Evolutionary conservation across 2,329 filamentous ascomycete species (phyloP).

Genomic region (Paecilomyces sp.): DNA sequence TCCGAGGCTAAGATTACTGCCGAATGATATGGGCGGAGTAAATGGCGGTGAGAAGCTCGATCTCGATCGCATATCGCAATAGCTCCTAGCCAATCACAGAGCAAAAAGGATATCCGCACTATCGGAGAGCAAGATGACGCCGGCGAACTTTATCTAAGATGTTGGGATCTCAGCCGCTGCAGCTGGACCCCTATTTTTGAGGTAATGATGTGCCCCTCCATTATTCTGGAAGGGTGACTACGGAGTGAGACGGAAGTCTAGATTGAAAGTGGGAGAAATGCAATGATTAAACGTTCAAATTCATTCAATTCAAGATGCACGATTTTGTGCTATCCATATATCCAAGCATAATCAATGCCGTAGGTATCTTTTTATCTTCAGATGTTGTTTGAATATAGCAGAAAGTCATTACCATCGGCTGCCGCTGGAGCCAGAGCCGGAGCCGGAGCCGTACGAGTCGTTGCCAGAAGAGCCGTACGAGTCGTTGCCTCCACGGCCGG

Average conservation of each 20-base stretch:
- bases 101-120: not conserved
- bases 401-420: not conserved
- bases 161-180: not conserved
- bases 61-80: not conserved
- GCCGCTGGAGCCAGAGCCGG: constrained; percentile 1
- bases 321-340: not conserved
- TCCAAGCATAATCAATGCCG: not conserved
- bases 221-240: not conserved
- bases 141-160: not conserved
- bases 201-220: not conserved
- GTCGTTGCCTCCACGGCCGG: not conserved
- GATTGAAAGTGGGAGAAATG: not conserved
- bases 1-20: constrained; percentile 1
- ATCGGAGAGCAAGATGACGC: not conserved
- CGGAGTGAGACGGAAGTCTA: not conserved
- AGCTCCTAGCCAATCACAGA: not conserved
- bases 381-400: not conserved
- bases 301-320: not conserved
- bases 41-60: constrained; percentile 1
- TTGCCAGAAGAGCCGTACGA: not conserved
- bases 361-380: not conserved
- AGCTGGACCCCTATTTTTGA: not conserved
- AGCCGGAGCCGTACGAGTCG: constrained; percentile 6
- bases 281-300: not conserved
- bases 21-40: not conserved